Base-by-base conservation (phyloP, 164 flowering plant genomes). In the Cinnamomum micranthum region DNA sequence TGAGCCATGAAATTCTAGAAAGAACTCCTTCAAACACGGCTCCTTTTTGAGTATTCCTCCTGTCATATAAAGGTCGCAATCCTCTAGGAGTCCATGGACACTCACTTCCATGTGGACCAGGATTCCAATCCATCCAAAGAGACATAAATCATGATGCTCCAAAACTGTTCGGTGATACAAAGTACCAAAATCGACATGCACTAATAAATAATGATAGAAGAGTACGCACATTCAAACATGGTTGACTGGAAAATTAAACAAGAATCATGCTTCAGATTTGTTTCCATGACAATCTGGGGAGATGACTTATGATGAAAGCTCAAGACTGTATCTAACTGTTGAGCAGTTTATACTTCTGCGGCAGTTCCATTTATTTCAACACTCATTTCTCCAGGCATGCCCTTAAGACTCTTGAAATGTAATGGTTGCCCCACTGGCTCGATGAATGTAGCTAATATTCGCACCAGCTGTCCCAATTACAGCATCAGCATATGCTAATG, bases 341-440 rank as follows among this genome's bases (percentile, higher is more conserved):
- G 92, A 51, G 92, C 90, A 62, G 90, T 78, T 82, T 87, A 89
- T 62, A 86, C 87, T 83, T 89, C 85, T 17, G 89, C 77, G 22
- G 89, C 83, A 68, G 87, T 71, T 70, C 91, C 91, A 77, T 84
- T 82, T 2, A 88, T 88, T 68, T 88, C 91, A 35, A 88, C 88
- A 25, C 88, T 85, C 88, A 88, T 88, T 74, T 88, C 91, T 31
- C 86, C 90, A 52, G 97, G 98, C 71, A 84, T 87, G 66, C 96
- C 98, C 75, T 89, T 87, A 27, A 6, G 92, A 87, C 83, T 93
- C 98, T 77, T 95, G 98, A 35, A 95, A 86, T 6, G 94, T 87
- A 51, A 93, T 87, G 35, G 91, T 86, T 80, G 98, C 97, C 64
- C 98, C 98, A 84, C 98, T 95, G 47, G 91, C 88, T 63, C 97